Conservation (phyloP, 306 rosid species). For the Purshia tridentata region DNA sequence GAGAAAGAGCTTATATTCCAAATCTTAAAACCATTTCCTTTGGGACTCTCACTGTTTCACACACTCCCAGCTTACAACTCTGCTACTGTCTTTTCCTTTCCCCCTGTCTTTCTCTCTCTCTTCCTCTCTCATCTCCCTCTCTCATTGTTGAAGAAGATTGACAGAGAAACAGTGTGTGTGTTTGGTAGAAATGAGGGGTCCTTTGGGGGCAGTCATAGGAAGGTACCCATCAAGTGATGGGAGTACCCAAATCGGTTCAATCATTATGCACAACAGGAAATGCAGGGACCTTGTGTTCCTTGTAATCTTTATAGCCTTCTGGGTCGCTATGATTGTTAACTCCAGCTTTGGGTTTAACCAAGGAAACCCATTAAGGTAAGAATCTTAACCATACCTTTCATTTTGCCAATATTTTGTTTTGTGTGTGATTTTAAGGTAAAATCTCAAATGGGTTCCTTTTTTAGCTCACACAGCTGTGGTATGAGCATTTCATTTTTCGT, state of each 20-base stretch:
- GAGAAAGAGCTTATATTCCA: conserved; percentile 42
- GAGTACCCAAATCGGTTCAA: conserved; percentile 64
- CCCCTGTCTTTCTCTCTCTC: neutral
- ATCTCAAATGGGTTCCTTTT: conserved; percentile 27
- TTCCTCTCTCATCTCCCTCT: neutral
- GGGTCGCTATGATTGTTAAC: conserved; percentile 94
- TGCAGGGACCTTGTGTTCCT: conserved; percentile 79
- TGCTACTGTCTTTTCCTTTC: conserved; percentile 27
- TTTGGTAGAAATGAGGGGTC: conserved; percentile 69
- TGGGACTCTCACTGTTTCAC: conserved; percentile 10
- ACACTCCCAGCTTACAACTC: conserved; percentile 29
- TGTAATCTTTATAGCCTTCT: conserved; percentile 77
- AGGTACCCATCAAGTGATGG: conserved; percentile 96
- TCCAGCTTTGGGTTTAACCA: conserved; percentile 92
- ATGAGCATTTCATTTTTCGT: conserved; percentile 15
- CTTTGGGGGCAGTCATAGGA: conserved; percentile 90
- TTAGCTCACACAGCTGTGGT: conserved; percentile 9
- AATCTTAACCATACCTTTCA: conserved; percentile 26
- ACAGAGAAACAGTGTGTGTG: neutral
- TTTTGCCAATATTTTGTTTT: conserved; percentile 19
- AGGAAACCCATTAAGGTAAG: conserved; percentile 82
- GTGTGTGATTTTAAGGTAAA: conserved; percentile 5
- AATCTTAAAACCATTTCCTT: conserved; percentile 46
- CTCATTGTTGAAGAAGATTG: conserved; percentile 24
- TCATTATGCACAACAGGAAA: conserved; percentile 80